Base-by-base conservation (phyloP, 164 flowering plant genomes). In the Platanus orientalis region DNA sequence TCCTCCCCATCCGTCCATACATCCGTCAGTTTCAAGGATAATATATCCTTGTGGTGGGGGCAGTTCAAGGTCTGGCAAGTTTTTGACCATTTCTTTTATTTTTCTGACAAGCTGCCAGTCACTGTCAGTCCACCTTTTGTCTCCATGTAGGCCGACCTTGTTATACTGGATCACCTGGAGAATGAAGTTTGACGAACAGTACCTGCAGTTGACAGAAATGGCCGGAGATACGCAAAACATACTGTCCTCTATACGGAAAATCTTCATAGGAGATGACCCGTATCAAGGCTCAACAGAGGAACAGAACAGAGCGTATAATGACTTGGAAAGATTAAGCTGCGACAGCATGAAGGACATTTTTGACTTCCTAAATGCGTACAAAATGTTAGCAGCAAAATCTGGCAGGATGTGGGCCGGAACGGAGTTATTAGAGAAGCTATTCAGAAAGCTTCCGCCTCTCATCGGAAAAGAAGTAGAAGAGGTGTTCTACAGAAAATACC, bases 1-100 rank as follows among this genome's bases (percentile, higher is more conserved):
- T 21, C 57, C 61, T 4, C 61, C 61, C 61, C 61, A 58, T 58
- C 49, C 61, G 7, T 58, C 61, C 61, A 58, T 58, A 24, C 61
- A 58, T 21, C 61, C 61, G 28, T 58, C 61, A 19, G 25, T 58
- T 58, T 58, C 61, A 13, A 58, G 3, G 58, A 55, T 28, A 11
- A 55, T 55, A 26, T 24, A 55, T 6, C 23, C 34, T 24, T 26
- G 28, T 6, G 58, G 58, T 55, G 58, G 58, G 6, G 58, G 58
- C 12, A 55, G 4, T 26, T 24, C 28, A 6, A 55, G 34, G 7
- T 6, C 30, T 24, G 58, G 58, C 6, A 55, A 19, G 23, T 55
- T 11, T 13, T 55, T 10, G 9, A 55, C 58, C 24, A 10, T 4
- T 21, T 23, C 30, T 26, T 55, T 55, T 6, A 55, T 26, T 24